phyloP scores from a whole-genome alignment of 2,329 filamentous ascomycete genomes.

The Fusarium mundagurra region DNA sequence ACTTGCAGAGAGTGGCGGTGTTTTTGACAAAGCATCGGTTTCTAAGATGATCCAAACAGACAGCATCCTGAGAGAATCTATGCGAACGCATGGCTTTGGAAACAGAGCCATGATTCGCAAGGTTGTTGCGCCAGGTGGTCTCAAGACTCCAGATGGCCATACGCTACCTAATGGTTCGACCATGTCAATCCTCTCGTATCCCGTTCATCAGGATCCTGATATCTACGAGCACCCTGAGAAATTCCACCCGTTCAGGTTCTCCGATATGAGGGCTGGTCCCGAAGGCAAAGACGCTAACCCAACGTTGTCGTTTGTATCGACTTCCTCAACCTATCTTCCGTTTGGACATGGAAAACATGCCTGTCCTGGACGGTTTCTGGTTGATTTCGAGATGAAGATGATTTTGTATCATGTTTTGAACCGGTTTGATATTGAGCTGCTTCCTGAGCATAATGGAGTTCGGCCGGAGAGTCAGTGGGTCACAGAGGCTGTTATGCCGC shows the following conservation, averaged over 20 bases:
- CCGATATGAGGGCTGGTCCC: conserved; percentile 42
- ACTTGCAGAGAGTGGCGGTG: conserved; percentile 33
- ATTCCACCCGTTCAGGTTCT: conserved; percentile 56
- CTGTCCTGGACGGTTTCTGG: conserved; percentile 44
- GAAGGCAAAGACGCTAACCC: not conserved
- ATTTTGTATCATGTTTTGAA: conserved; percentile 36
- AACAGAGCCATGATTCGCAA: conserved; percentile 44
- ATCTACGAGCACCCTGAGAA: conserved; percentile 47
- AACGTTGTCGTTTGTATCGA: conserved; percentile 21
- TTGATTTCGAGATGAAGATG: conserved; percentile 48
- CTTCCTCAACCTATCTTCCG: conserved; percentile 38
- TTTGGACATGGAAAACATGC: conserved; percentile 51
- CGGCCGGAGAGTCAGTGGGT: conserved; percentile 34
- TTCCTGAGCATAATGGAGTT: conserved; percentile 30
- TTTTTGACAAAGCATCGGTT: conserved; percentile 51
- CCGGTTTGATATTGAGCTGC: conserved; percentile 33
- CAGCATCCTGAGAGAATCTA: conserved; percentile 55
- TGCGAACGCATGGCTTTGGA: conserved; percentile 49
- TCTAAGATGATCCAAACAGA: conserved; percentile 53
- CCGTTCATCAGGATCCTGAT: conserved; percentile 45
- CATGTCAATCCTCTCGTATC: conserved; percentile 47
- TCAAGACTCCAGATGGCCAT: conserved; percentile 48
- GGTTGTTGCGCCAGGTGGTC: conserved; percentile 37
- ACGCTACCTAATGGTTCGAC: conserved; percentile 46
- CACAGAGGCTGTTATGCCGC: conserved; percentile 35